Evolutionary conservation across 2,329 filamentous ascomycete species (phyloP), one percentile per base, ranked within the genome.

Genomic region (Aspergillus sp.): DNA sequence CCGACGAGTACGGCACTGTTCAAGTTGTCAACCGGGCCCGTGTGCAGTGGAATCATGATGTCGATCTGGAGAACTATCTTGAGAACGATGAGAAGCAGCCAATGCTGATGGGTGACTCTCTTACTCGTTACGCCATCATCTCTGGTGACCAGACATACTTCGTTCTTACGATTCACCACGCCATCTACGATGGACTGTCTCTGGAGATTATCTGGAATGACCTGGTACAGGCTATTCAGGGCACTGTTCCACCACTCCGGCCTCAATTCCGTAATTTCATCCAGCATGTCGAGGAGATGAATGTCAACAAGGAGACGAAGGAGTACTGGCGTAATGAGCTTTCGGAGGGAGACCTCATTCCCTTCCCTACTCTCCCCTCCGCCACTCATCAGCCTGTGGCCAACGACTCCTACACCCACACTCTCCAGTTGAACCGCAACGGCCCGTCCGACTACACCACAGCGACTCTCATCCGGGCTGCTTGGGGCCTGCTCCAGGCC

Each of bases 241-340:
- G 45, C 33, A 35, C 26, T 14, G 14, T 47, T 4, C 44, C n/a
- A 59, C 61, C 63, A 55, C 56, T 26, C 38, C 56, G 49, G 47
- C 61, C 40, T 42, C 60, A 53, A 53, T 65, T 60, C 53, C 55
- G 41, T 13, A 47, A 47, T 7, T 79, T 78, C 48, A 72, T 79
- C 56, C 72, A 73, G 52, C 71, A 76, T 54, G 58, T 79, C 16
- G 61, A 53, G 8, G 66, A 69, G 17, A 64, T 66, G 16, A 68
- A 77, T 47, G 61, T 65, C 6, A 50, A 59, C 4, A 60, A 63
- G 11, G 63, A 68, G 16, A 63, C 74, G 40, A 56, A 67, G 46
- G 55, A 66, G 40, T 79, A 73, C 60, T 80, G 77, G 77, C 68
- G 64, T 24, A 51, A 65, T 13, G 65, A 73, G 47, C 64, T 79